Evolutionary conservation across 352 stramenopile genomes (phyloP).

Genomic region (Phytophthora pinifolia): DNA sequence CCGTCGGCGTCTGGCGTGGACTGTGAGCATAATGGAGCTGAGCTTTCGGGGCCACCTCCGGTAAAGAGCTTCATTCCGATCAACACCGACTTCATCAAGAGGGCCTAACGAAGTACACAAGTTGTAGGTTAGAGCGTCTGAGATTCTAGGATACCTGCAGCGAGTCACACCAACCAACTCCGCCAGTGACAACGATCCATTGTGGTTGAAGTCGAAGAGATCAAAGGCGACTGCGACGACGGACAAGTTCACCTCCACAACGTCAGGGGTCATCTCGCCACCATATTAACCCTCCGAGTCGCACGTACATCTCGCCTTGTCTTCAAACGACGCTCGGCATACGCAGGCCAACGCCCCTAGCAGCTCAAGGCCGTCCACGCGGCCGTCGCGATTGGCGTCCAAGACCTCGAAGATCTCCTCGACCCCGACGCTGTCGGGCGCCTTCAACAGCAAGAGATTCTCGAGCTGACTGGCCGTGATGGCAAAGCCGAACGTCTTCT

Average conservation of each 20-base stretch:
- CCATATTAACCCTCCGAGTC: background rate
- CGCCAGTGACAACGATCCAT: slow-evolving; percentile 68
- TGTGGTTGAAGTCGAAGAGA: slow-evolving; percentile 82
- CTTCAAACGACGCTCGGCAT: slow-evolving; percentile 73
- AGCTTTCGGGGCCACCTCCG: slow-evolving; percentile 24
- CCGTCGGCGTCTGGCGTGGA: background rate
- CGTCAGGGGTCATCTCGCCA: slow-evolving; percentile 14
- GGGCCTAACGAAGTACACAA: slow-evolving; percentile 29
- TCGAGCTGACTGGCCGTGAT: slow-evolving; percentile 81
- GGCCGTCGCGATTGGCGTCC: slow-evolving; percentile 69
- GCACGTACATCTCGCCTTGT: slow-evolving; percentile 71
- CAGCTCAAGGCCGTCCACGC: slow-evolving; percentile 82
- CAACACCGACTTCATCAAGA: slow-evolving; percentile 83
- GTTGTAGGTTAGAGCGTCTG: background rate
- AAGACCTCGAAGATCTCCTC: slow-evolving; percentile 78
- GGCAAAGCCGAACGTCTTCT: slow-evolving; percentile 73
- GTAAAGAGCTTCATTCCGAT: slow-evolving; percentile 70
- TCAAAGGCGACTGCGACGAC: slow-evolving; percentile 23
- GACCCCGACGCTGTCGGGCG: slow-evolving; percentile 53
- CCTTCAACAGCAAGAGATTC: slow-evolving; percentile 64
- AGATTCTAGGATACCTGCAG: background rate
- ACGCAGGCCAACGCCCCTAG: slow-evolving; percentile 70
- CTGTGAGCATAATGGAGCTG: background rate
- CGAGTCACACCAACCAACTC: slow-evolving; percentile 47
- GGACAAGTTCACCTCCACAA: background rate